Evolutionary conservation across 306 rosid genomes (phyloP).

Genomic region (Notholithocarpus densiflorus): DNA sequence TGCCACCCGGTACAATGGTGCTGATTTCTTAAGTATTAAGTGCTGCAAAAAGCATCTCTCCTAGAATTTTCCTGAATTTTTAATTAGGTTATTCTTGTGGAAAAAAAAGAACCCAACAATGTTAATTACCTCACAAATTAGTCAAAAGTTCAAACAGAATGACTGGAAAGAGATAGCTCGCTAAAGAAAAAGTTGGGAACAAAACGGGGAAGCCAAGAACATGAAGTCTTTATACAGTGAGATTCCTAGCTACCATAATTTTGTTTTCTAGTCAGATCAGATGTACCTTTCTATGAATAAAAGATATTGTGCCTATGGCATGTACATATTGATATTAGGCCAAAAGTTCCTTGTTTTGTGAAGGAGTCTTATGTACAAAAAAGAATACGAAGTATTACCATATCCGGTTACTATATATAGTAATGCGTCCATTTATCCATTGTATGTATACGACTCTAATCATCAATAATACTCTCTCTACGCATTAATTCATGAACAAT

Average conservation of each 20-base stretch:
- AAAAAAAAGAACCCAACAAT: background rate
- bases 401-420: background rate
- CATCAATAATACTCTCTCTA: too few relatives aligned
- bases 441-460: too few relatives aligned
- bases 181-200: constrained; percentile 11
- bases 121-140: constrained; percentile 14
- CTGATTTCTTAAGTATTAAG: too few relatives aligned
- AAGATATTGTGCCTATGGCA: constrained; percentile 2
- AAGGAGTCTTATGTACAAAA: too few relatives aligned
- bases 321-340: background rate
- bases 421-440: too few relatives aligned
- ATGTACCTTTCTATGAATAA: constrained; percentile 17
- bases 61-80: background rate
- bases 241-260: constrained; percentile 17
- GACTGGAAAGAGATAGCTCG: background rate
- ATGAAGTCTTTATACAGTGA: constrained; percentile 12
- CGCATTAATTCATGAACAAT: too few relatives aligned
- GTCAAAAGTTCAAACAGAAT: constrained; percentile 10
- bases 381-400: background rate
- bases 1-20: too few relatives aligned
- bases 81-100: background rate
- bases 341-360: background rate
- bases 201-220: constrained; percentile 8
- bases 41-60: background rate
- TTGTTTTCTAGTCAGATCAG: constrained; percentile 16